Evolutionary conservation across 257 asterid genomes (phyloP), one percentile per base, ranked within the genome.

Genomic region (Verbena officinalis): DNA sequence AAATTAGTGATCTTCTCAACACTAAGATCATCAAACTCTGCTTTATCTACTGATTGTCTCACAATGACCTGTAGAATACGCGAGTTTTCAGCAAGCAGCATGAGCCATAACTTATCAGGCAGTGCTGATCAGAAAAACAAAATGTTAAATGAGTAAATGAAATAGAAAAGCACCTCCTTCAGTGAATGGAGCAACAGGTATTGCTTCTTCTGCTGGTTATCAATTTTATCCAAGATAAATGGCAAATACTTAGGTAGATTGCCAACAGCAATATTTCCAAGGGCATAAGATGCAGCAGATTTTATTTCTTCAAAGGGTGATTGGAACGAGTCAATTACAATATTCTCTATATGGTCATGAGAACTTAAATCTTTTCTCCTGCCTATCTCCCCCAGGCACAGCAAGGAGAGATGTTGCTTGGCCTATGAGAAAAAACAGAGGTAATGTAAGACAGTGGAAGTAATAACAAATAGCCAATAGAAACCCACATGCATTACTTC

Each of bases 241-340:
- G 98, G 98, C 70, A 94, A 76, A 76, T 94, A 94, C 69, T 90
- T 94, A 2, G 90, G 86, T 45, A 94, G 84, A 84, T 90, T 94
- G 34, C 99, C 98, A 39, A 90, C 99, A 53, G 98, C 99, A 80
- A 94, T 90, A 76, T 94, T 94, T 66, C 99, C 97, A 36, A 94
- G 90, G 63, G 98, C 99, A 84, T 94, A 94, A 67, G 99, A 94
- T 38, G 99, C 99, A 68, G 99, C 96, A 61, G 99, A 94, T 71
- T 94, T 94, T 65, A 94, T 94, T 84, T 94, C 99, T 84, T 94
- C 99, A 50, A 90, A 90, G 61, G 96, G 95, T 60, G 97, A 89
- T 69, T 90, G 99, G 80, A 94, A 94, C 62, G 99, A 94, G 62
- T 94, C 98, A 0, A 94, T 90, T 39, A 94, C 86, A 75, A 90